These are phyloP conservation scores for Trichophyton rubrum DNA, from an alignment of 2,329 filamentous ascomycete species.

Conservation along the genomic window DNA sequence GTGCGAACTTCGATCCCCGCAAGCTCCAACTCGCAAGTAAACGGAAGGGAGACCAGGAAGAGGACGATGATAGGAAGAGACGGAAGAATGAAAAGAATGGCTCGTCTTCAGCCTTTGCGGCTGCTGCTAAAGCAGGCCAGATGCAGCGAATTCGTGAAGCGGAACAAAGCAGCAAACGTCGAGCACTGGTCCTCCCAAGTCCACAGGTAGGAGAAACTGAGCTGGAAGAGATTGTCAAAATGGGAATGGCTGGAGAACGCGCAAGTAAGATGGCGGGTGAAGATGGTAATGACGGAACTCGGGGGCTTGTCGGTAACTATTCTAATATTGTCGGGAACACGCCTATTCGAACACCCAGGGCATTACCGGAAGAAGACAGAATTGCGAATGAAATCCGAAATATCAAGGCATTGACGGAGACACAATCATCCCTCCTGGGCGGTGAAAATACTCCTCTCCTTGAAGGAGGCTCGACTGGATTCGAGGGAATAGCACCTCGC, in stretches of 20 bases:
- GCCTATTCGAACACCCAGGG: slow-evolving; percentile 83
- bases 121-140: slow-evolving; percentile 84
- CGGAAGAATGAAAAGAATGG: slow-evolving; percentile 79
- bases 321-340: slow-evolving; percentile 65
- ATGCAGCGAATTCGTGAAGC: slow-evolving; percentile 91
- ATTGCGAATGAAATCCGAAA: slow-evolving; percentile 96
- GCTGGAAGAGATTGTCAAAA: slow-evolving; percentile 95
- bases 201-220: slow-evolving; percentile 90
- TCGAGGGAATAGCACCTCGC: slow-evolving; percentile 70
- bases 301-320: slow-evolving; percentile 79
- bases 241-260: slow-evolving; percentile 86
- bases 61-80: slow-evolving; percentile 66
- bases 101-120: slow-evolving; percentile 65
- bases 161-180: slow-evolving; percentile 89
- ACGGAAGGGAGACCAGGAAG: slow-evolving; percentile 82
- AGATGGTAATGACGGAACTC: slow-evolving; percentile 73
- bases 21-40: slow-evolving; percentile 84
- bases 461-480: slow-evolving; percentile 77
- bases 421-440: slow-evolving; percentile 81
- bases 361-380: slow-evolving; percentile 82
- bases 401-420: slow-evolving; percentile 81
- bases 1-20: slow-evolving; percentile 76
- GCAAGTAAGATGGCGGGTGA: slow-evolving; percentile 63
- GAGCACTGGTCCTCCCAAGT: slow-evolving; percentile 66
- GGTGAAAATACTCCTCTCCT: slow-evolving; percentile 86